These are phyloP conservation scores for Tetrahymena elliotti DNA, from an alignment of 73 alveolate genomes.

Conservation along the genomic window DNA sequence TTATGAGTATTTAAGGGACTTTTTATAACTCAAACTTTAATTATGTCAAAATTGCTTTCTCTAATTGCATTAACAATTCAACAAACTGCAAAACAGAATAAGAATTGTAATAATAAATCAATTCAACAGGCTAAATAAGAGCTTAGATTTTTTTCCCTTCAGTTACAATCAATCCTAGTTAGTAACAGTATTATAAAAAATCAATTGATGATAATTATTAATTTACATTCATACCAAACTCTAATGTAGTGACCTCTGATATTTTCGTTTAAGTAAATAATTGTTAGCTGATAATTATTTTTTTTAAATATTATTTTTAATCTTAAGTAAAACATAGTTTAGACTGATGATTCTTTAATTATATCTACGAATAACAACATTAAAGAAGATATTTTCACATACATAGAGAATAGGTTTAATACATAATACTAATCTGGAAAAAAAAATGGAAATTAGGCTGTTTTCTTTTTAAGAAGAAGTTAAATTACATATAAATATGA, in stretches of 20 bases:
- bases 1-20: background rate
- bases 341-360: background rate
- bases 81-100: background rate
- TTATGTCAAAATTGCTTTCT: background rate
- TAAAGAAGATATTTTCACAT: background rate
- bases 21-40: background rate
- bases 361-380: background rate
- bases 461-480: background rate
- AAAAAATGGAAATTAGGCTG: background rate
- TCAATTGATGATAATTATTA: background rate
- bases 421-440: background rate
- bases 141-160: background rate
- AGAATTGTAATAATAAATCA: background rate
- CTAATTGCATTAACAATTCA: background rate
- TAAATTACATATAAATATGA: background rate
- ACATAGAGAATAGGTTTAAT: background rate
- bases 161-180: background rate
- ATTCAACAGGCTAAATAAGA: background rate
- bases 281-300: background rate
- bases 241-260: background rate
- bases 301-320: background rate
- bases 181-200: background rate
- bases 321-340: background rate
- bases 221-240: background rate
- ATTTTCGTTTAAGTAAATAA: background rate